These are phyloP conservation scores for Millerozyma miso DNA, from an alignment of 805 yeast genomes.

Conservation along the genomic window DNA sequence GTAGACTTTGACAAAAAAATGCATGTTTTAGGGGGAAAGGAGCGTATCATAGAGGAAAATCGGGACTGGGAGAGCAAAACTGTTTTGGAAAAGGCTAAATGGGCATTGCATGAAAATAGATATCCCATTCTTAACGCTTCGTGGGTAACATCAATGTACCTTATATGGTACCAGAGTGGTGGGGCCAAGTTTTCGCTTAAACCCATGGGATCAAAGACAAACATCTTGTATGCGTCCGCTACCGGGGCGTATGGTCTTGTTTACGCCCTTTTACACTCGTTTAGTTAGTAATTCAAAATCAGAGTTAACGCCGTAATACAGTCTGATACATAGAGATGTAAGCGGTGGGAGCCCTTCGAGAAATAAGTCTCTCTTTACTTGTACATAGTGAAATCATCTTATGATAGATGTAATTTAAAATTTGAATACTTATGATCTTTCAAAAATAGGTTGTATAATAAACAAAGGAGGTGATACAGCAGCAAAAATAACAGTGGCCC, in stretches of 20 bases:
- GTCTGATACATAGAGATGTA: too few species aligned
- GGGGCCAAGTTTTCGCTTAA: slow-evolving; percentile 70
- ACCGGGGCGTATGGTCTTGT: not conserved
- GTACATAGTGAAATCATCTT: too few species aligned
- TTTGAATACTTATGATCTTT: too few species aligned
- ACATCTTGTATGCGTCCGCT: not conserved
- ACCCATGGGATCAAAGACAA: slow-evolving; percentile 65
- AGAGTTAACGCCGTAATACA: too few species aligned
- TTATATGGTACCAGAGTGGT: slow-evolving; percentile 72
- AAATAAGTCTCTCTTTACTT: too few species aligned
- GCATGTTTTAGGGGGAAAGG: slow-evolving; percentile 27
- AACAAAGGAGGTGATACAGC: too few species aligned
- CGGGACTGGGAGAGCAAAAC: slow-evolving; percentile 31
- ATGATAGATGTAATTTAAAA: too few species aligned
- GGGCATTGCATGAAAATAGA: slow-evolving; percentile 27
- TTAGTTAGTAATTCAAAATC: too few species aligned
- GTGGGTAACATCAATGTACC: slow-evolving; percentile 45
- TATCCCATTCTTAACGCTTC: slow-evolving; percentile 32
- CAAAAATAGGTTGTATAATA: too few species aligned
- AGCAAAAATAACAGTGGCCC: too few species aligned
- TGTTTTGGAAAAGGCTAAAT: slow-evolving; percentile 24
- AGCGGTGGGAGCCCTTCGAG: too few species aligned
- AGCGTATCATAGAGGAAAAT: slow-evolving; percentile 30
- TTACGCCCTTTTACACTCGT: not conserved
- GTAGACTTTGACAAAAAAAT: slow-evolving; percentile 37